Conservation (phyloP, 306 rosid genomes). For the Quercus robur region DNA sequence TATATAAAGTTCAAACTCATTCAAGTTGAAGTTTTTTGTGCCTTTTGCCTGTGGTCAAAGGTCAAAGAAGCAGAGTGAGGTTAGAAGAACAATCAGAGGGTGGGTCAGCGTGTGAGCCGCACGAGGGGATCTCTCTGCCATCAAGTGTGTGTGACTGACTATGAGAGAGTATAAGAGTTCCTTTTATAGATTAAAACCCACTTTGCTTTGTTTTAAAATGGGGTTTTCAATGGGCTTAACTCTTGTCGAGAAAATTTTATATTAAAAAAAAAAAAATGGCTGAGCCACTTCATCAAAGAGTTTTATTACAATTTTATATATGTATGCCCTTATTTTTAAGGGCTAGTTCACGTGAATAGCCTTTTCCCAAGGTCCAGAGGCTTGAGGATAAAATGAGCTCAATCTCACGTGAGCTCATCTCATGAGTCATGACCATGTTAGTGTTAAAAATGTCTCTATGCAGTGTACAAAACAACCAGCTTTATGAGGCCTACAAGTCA, state of each 20-base stretch:
- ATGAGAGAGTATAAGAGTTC: constrained; percentile 10
- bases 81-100: constrained; percentile 48
- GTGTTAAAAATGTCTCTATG: too few relatives aligned
- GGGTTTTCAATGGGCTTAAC: too few relatives aligned
- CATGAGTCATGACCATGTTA: too few relatives aligned
- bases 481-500: too few relatives aligned
- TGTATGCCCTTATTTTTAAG: constrained; percentile 26
- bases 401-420: not conserved
- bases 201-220: constrained; percentile 21
- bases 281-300: constrained; percentile 2
- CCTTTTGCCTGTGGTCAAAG: constrained; percentile 7
- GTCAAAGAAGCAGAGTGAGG: constrained; percentile 45
- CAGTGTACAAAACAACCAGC: too few relatives aligned
- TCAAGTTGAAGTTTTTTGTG: constrained; percentile 9
- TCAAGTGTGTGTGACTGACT: not conserved
- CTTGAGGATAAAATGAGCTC: constrained; percentile 7
- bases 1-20: not conserved
- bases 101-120: constrained; percentile 76
- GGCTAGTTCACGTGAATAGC: constrained; percentile 42
- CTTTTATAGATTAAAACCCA: constrained; percentile 26
- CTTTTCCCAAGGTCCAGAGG: constrained; percentile 32
- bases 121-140: constrained; percentile 70
- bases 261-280: not conserved
- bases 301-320: constrained; percentile 13
- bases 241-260: too few relatives aligned